A percentile compares a stretch with the other conserved stretches of the same genome.
Conservation (phyloP, 2,329 filamentous ascomycete genomes). For the Fusarium nygamai region DNA sequence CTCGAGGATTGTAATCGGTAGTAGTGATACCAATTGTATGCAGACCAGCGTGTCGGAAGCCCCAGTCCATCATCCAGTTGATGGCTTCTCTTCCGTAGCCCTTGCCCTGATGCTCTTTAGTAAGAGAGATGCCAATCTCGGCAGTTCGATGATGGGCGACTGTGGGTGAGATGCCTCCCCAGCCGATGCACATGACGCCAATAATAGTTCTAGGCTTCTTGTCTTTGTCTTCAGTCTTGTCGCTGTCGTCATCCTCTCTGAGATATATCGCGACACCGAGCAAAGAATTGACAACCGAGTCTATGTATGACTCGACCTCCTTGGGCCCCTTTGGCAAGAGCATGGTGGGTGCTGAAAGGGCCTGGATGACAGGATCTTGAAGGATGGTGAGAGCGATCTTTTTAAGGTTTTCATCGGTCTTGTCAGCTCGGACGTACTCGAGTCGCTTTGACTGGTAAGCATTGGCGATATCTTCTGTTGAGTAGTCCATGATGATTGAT, state of each 20-base stretch:
- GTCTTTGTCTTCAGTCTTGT: background rate
- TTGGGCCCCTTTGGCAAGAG: background rate
- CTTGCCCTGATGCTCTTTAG: conserved; percentile 1
- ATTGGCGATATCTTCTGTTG: background rate
- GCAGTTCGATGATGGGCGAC: conserved; percentile 1
- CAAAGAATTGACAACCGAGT: conserved; percentile 1
- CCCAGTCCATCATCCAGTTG: conserved; percentile 23
- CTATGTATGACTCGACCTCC: background rate
- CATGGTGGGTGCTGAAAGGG: background rate
- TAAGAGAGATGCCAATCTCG: conserved; percentile 1
- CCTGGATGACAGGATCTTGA: conserved; percentile 3
- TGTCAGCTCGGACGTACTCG: conserved; percentile 1
- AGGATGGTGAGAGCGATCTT: background rate
- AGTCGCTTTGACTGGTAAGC: conserved; percentile 2
- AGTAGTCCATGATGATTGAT: conserved; percentile 48
- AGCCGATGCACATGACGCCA: conserved; percentile 18
- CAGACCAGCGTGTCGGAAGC: conserved; percentile 5
- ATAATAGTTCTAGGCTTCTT: background rate
- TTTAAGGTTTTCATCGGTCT: background rate
- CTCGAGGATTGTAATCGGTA: background rate
- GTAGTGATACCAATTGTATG: conserved; percentile 4
- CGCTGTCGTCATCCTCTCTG: background rate
- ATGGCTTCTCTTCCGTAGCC: conserved; percentile 10
- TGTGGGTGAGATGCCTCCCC: conserved; percentile 5
- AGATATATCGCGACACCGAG: conserved; percentile 6